phyloP scores from a whole-genome alignment of 305 asterid genomes.

The Rubia tinctorum region DNA sequence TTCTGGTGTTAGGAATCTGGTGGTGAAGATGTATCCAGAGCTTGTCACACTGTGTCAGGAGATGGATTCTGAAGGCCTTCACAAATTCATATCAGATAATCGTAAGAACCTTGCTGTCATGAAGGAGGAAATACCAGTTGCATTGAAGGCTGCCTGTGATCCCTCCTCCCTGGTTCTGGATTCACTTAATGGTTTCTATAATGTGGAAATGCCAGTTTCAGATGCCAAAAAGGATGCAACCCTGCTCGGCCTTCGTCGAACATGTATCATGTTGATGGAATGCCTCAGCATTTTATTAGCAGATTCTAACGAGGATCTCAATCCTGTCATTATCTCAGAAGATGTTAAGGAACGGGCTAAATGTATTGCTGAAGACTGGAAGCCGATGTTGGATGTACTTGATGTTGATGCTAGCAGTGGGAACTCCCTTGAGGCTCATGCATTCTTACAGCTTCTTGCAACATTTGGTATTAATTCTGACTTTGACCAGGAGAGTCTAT shows the following conservation, averaged over 20 bases:
- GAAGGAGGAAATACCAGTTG: slow-evolving; percentile 88
- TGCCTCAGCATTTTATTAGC: slow-evolving; percentile 68
- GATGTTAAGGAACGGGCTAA: slow-evolving; percentile 78
- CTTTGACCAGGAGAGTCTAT: slow-evolving; percentile 75
- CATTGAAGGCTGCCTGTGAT: slow-evolving; percentile 69
- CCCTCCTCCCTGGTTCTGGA: slow-evolving; percentile 82
- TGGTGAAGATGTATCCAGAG: slow-evolving; percentile 73
- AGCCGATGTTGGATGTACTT: slow-evolving; percentile 86
- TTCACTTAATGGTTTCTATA: slow-evolving; percentile 88
- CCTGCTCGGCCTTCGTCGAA: slow-evolving; percentile 85
- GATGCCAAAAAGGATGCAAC: slow-evolving; percentile 86
- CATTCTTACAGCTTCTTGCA: slow-evolving; percentile 92
- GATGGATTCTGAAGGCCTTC: slow-evolving; percentile 90
- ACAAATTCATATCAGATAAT: slow-evolving; percentile 91
- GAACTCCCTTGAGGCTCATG: slow-evolving; percentile 98
- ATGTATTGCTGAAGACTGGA: slow-evolving; percentile 90
- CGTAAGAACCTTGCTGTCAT: slow-evolving; percentile 83
- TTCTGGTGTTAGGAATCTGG: slow-evolving; percentile 31
- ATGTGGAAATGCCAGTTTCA: slow-evolving; percentile 40
- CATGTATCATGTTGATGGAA: slow-evolving; percentile 97
- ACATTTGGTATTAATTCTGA: slow-evolving; percentile 86
- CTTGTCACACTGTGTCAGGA: slow-evolving; percentile 80
- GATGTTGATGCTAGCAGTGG: slow-evolving; percentile 95
- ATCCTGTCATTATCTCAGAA: slow-evolving; percentile 43
- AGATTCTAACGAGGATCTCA: slow-evolving; percentile 39